A percentile compares a stretch with the other conserved stretches of the same genome.
Conservation (phyloP, 257 asterid genomes). For the Solanum medicagineum region DNA sequence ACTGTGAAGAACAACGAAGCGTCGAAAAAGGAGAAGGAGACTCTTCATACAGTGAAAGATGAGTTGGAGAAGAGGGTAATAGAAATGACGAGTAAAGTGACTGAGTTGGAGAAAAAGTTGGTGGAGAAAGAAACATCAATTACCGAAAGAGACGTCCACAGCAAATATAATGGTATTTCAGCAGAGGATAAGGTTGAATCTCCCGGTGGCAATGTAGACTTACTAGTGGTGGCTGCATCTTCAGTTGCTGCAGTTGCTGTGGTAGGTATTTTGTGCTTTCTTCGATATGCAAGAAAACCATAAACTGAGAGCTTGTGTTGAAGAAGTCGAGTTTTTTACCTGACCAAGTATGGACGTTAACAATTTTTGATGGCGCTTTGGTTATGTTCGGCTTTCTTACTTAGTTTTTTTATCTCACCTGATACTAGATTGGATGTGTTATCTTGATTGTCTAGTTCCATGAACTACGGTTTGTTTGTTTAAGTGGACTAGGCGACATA, state of each 20-base stretch:
- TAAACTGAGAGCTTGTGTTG: slow-evolving; percentile 8
- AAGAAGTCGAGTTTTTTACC: slow-evolving; percentile 11
- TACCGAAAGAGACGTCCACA: slow-evolving; percentile 12
- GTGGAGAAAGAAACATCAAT: slow-evolving; percentile 37
- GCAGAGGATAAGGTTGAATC: slow-evolving; percentile 1
- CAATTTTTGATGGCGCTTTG: slow-evolving; percentile 42
- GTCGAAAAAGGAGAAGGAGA: slow-evolving; percentile 23
- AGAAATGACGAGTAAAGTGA: slow-evolving; percentile 26
- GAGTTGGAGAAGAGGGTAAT: not conserved
- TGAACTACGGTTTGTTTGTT: not conserved
- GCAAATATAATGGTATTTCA: slow-evolving; percentile 7
- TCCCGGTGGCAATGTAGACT: slow-evolving; percentile 16
- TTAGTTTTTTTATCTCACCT: slow-evolving; percentile 10
- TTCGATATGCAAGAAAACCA: slow-evolving; percentile 21
- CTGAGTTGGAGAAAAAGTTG: slow-evolving; percentile 26
- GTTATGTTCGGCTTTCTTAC: slow-evolving; percentile 7
- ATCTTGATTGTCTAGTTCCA: not conserved
- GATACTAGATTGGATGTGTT: not conserved
- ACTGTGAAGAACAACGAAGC: slow-evolving; percentile 13
- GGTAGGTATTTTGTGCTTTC: slow-evolving; percentile 28
- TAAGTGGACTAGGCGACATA: not conserved
- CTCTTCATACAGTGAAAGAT: slow-evolving; percentile 21
- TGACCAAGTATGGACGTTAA: slow-evolving; percentile 9
- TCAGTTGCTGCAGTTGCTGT: slow-evolving; percentile 34
- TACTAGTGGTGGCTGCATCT: slow-evolving; percentile 34